Evolutionary conservation across 176 grass and related monocot species (phyloP), one percentile per base, ranked within the genome.

Genomic region (Ampelocalamus luodianensis): DNA sequence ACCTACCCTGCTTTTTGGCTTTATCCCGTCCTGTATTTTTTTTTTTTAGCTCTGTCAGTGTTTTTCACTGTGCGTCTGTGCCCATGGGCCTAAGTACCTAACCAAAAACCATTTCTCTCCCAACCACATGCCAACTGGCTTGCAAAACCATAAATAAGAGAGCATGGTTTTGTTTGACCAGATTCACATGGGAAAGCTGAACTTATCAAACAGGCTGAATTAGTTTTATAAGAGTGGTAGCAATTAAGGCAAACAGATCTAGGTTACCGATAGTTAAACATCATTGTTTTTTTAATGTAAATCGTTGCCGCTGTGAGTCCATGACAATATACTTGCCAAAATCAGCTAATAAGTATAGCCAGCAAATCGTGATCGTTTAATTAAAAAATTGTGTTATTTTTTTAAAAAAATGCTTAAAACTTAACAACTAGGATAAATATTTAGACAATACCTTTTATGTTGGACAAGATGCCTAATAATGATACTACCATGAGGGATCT

Each of bases 1-100:
- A 34, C 85, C 76, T 84, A 68, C 69, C 68, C 78, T 84, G 70
- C 85, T 84, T 87, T 91, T 91, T 87, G 89, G 89, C 89, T 91
- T 91, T 91, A 87, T 87, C 62, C 61, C 69, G 24, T 53, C 18
- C 68, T 84, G 50, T n/a, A n/a, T 42, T 76, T 3, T 24, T 37
- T 24, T 29, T 22, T 76, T 86, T 68, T 4, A 2, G 42, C 63
- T 62, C 17, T 69, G 75, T 63, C 70, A 34, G 32, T 71, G 75
- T 79, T 74, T 85, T 79, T 75, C 81, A 84, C 74, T 91, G 89
- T 91, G 80, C 85, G 24, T 63, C 74, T 91, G 89, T 91, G 80
- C 85, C 36, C 70, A 80, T 87, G 85, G 81, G 74, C 89, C 89
- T 87, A 87, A 84, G 85, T 76, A 79, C 89, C 89, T 84, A 87